phyloP scores from a whole-genome alignment of 495 filamentous ascomycete genomes.

The Neohortaea acidophila region DNA sequence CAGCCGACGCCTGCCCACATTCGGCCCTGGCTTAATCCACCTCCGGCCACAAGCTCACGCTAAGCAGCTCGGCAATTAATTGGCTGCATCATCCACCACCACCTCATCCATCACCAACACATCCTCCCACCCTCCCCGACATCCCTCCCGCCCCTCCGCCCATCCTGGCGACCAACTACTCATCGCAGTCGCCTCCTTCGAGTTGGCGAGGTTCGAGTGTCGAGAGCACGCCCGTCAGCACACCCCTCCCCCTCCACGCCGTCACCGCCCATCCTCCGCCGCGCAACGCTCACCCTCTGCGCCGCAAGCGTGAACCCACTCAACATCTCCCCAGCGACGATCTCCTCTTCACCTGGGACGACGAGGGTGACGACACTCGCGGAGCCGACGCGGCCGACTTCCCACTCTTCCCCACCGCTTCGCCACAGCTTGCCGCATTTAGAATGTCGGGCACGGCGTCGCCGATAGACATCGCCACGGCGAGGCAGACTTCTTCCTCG shows the following conservation, averaged over 20 bases:
- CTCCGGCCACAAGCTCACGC: too few species aligned
- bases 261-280: neutral
- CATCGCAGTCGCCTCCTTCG: conserved; percentile 22
- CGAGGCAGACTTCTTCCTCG: conserved; percentile 42
- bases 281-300: neutral
- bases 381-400: conserved; percentile 28
- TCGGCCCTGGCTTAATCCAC: too few species aligned
- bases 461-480: conserved; percentile 51
- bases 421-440: conserved; percentile 7
- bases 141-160: neutral
- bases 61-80: too few species aligned
- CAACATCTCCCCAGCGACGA: conserved; percentile 17
- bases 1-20: too few species aligned
- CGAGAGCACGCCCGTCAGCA: conserved; percentile 23
- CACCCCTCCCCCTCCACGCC: conserved; percentile 12
- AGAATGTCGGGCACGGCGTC: conserved; percentile 38
- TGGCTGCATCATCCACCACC: neutral
- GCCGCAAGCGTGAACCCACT: neutral
- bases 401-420: conserved; percentile 32
- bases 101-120: neutral
- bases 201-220: conserved; percentile 21
- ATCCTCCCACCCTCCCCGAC: too few species aligned
- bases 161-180: conserved; percentile 10
- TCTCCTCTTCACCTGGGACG: conserved; percentile 21
- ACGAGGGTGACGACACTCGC: conserved; percentile 13